A percentile compares a stretch with the other conserved stretches of the same genome.
phyloP scores from a whole-genome alignment of 345 rosid genomes.

The Camelina neglecta region DNA sequence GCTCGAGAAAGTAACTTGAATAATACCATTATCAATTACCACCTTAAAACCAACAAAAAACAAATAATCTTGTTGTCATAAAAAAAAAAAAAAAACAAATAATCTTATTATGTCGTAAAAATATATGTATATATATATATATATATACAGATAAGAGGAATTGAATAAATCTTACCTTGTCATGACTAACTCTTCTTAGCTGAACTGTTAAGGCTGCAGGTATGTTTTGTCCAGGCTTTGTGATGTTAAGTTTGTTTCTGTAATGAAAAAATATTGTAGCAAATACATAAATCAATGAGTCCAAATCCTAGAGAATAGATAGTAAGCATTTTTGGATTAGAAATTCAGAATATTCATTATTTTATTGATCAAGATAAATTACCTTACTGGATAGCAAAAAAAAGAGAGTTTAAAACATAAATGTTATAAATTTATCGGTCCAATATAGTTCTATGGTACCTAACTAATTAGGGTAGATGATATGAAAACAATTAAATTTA shows the following conservation, averaged over 20 bases:
- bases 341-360: no score
- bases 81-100: no score
- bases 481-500: background rate
- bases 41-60: constrained; percentile 52
- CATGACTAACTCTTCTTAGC: constrained; percentile 35
- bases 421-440: no score
- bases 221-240: constrained; percentile 40
- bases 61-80: no score
- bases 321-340: background rate
- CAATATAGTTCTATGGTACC: no score
- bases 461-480: background rate
- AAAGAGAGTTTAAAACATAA: background rate
- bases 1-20: constrained; percentile 63
- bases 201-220: constrained; percentile 31
- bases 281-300: background rate
- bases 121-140: background rate
- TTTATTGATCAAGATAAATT: no score
- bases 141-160: background rate
- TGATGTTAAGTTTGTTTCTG: constrained; percentile 40
- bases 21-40: constrained; percentile 70
- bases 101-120: background rate
- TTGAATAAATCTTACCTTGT: constrained; percentile 29
- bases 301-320: background rate
- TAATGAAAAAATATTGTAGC: background rate
- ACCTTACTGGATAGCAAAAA: background rate